Evolutionary conservation across 2,329 filamentous ascomycete genomes (phyloP), one percentile per base, ranked within the genome.

Genomic region (Trichoderma semiorbis): DNA sequence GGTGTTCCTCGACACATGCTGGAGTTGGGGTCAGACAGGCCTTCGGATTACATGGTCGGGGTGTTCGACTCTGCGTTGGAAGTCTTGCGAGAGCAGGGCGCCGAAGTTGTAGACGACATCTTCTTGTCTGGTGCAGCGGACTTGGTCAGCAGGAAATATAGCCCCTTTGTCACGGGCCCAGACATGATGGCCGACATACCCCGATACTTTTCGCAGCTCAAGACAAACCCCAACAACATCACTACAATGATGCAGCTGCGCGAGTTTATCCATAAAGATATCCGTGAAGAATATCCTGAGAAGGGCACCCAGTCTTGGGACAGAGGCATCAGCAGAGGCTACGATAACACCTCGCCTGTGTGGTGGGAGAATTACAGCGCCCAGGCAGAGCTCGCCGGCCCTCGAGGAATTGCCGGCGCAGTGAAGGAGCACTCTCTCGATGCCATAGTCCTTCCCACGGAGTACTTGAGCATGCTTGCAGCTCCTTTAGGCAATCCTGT

Each of bases 1-100:
- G 91, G 91, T 5, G 84, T 93, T 7, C 83, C 21, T 91, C 7
- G 0, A 90, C 89, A 70, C 77, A 92, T 32, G 89, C 85, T 1
- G 4, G 1, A 50, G 21, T 2, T 69, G 24, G 34, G 36, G 21
- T 47, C 58, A 24, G 65, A 68, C 6, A 21, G 18, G 26, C 10
- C 65, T 10, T 8, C 21, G 3, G 14, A 24, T 3, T 10, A 36
- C 7, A 53, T 12, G n/a, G 1, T 53, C 10, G 11, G 24, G n/a
- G 47, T 21, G 5, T 93, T 92, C 76, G 80, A 91, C 30, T 76
- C 79, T 2, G 86, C 89, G 0, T 79, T 93, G 5, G 75, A 81
- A 0, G 75, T 87, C 2, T 81, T 93, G 43, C 79, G 83, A 11
- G 79, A 80, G 0, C 88, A 88, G 0, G 0, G 90, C 0, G 89